A percentile compares a stretch with the other conserved stretches of the same genome.
phyloP scores from a whole-genome alignment of 164 flowering plant genomes.

The Amborella trichopoda region DNA sequence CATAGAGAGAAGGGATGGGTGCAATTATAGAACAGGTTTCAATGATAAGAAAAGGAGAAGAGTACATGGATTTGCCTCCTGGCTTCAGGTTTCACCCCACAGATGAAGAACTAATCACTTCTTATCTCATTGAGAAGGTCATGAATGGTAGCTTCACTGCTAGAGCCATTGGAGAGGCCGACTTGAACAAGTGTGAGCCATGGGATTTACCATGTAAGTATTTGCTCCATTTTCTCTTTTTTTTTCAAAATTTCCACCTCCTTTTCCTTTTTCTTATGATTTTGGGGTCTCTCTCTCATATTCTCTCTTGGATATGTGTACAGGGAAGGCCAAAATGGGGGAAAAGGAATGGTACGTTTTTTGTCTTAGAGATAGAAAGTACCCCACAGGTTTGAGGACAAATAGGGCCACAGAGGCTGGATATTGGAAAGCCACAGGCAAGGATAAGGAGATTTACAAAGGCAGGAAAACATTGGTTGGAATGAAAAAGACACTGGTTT shows the following conservation, averaged over 20 bases:
- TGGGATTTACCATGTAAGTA: conserved; percentile 51
- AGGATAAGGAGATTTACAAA: conserved; percentile 46
- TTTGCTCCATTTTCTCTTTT: not conserved
- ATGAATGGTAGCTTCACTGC: conserved; percentile 21
- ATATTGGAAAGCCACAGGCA: conserved; percentile 65
- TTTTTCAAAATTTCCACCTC: not conserved
- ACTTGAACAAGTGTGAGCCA: conserved; percentile 50
- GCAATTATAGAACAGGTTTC: too few species aligned
- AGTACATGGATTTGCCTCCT: conserved; percentile 32
- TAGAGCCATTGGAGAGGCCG: conserved; percentile 36
- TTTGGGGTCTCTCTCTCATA: not conserved
- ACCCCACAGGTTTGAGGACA: conserved; percentile 57
- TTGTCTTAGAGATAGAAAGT: conserved; percentile 44
- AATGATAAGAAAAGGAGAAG: conserved; percentile 14
- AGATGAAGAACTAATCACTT: conserved; percentile 41
- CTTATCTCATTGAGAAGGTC: conserved; percentile 36
- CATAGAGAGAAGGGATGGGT: too few species aligned
- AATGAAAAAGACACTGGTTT: conserved; percentile 63
- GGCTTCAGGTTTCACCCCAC: conserved; percentile 64
- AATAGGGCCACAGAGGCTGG: conserved; percentile 53
- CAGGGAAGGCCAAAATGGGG: conserved; percentile 57
- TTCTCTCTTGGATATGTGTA: not conserved
- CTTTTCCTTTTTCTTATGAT: not conserved
- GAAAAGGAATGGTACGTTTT: conserved; percentile 56
- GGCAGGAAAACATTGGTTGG: conserved; percentile 36